Evolutionary conservation across 2,329 filamentous ascomycete genomes (phyloP), one percentile per base, ranked within the genome.

Genomic region (Venturia pyrina): DNA sequence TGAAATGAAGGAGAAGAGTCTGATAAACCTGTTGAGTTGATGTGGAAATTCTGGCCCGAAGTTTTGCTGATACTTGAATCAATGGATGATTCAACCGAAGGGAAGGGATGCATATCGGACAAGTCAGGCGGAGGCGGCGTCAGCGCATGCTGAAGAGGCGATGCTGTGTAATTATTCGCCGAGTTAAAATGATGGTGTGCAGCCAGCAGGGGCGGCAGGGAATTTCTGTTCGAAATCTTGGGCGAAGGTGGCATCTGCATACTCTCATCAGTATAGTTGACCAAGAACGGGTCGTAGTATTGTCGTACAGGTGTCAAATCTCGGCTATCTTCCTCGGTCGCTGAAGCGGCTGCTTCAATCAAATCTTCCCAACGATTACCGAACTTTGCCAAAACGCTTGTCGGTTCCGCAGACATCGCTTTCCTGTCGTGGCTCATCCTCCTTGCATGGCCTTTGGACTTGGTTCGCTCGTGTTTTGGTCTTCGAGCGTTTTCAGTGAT

Each of bases 361-460:
- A 98, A 82, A 76, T 98, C 93, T 77, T 96, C 91, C 95, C 93
- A 98, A 72, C 93, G 85, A 79, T 95, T 96, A 69, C 91, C 92
- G 77, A 90, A 86, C 62, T 84, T 80, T 71, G 83, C 85, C 21
- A 83, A 89, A 67, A 89, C 88, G 24, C 85, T 87, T 66, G 88
- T 85, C 32, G 93, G 92, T 76, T 97, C 93, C 53, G 90, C 90
- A 19, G 91, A 96, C 70, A 90, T 85, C 66, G 91, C 90, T 78
- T 96, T 96, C 68, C 90, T 85, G 71, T 88, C 87, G 66, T 88
- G 84, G 72, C 89, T 88, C 69, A 91, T 81, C 68, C 89, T 84
- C 79, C 89, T 88, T 65, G 87, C 85, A 62, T 88, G 86, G 64
- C 90, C 88, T 68, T 88, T 88, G 34, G 91, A 96, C 71, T 85